A percentile compares a stretch with the other conserved stretches of the same genome.
phyloP scores from a whole-genome alignment of 1,284 basidiomycete species.

The Kwoniella shivajii region DNA sequence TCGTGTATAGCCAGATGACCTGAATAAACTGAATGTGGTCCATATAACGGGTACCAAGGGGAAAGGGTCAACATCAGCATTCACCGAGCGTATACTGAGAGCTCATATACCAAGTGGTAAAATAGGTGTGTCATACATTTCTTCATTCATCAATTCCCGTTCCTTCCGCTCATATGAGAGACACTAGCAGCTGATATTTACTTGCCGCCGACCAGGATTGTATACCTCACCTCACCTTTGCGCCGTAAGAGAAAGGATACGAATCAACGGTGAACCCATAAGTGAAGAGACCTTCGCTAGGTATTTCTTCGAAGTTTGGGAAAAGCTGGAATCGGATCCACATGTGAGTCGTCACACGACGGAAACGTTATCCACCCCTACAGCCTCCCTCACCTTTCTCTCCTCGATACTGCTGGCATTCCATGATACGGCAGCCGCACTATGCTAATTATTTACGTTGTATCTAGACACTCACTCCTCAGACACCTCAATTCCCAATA shows the following conservation, averaged over 20 bases:
- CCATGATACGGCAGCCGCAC: too few species aligned
- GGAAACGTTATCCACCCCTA: not conserved
- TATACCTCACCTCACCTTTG: conserved; percentile 98
- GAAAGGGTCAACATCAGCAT: conserved; percentile 96
- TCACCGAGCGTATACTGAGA: conserved; percentile 62
- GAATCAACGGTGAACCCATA: conserved; percentile 87
- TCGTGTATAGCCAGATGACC: conserved; percentile 66
- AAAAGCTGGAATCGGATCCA: conserved; percentile 72
- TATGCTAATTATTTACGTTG: too few species aligned
- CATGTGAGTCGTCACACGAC: conserved; percentile 55
- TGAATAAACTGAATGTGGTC: conserved; percentile 88
- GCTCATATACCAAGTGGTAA: conserved; percentile 41
- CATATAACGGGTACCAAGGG: conserved; percentile 99
- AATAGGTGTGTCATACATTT: conserved; percentile 33
- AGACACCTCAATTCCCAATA: conserved; percentile 68
- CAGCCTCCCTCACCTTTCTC: conserved; percentile 60
- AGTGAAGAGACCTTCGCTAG: conserved; percentile 84
- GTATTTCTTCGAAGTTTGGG: conserved; percentile 98
- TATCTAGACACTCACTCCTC: conserved; percentile 55
- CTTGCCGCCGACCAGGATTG: conserved; percentile 67
- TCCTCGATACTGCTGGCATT: conserved; percentile 57
- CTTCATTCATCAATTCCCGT: too few species aligned
- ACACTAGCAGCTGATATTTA: too few species aligned
- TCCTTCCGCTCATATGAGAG: too few species aligned
- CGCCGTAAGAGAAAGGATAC: conserved; percentile 92